Base-by-base conservation (phyloP, 2,329 filamentous ascomycete species). In the Penicillium sp. region DNA sequence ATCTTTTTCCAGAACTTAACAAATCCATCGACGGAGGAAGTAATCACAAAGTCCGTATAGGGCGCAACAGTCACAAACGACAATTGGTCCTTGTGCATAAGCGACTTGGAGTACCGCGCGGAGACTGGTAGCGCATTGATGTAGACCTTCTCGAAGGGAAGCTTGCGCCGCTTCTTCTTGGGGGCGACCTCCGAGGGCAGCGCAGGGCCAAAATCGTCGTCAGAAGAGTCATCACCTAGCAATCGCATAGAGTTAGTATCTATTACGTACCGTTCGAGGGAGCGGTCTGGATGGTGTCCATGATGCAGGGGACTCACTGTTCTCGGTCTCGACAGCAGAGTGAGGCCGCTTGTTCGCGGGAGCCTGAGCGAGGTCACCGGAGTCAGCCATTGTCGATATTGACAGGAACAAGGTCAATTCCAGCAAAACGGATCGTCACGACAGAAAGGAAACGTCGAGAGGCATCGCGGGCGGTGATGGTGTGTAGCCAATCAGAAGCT, bases 1-100 rank as follows among this genome's bases (percentile, higher is more conserved):
- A 90, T 84, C 78, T 99, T 99, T 79, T 99, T 99, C 94, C 94
- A 99, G 74, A 99, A 99, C 75, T 99, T 99, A 66, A 97, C 93
- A 0, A 93, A 89, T n/a, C 95, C 95, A 71, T 99, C 94, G 43
- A 90, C 79, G 0, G 94, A 97, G 60, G 90, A 91, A 1, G 94
- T 99, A 61, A 99, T 94, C 38, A 99, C 81, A 71, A 99, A 99
- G 66, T 97, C 94, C 58, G 93, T 97, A 58, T 88, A 80, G 0
- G 92, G 92, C 1, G 95, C 96, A 73, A 96, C 87, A 13, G 88
- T 95, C 61, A 91, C 85, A 69, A 92, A 97, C 56, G 89, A 85
- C 49, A 99, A 78, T 76, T 96, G 92, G 65, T 99, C 94, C 78
- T 93, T 92, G 82, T 99, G 94, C 95, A 99, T 99, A 69, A 99